phyloP scores from a whole-genome alignment of 345 rosid species.

The Rhodomyrtus tomentosa region DNA sequence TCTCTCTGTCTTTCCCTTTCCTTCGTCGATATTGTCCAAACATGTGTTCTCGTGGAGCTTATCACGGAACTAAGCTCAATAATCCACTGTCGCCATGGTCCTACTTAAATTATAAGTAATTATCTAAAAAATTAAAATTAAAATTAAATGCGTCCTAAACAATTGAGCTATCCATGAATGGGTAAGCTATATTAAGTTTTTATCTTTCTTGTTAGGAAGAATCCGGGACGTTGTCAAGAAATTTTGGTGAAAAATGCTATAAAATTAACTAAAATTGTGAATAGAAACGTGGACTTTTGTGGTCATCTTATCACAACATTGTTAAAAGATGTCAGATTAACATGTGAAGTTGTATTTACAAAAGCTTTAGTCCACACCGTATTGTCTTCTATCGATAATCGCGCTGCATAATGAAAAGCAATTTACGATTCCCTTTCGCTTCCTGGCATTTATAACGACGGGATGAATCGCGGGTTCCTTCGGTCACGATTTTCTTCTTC shows the following conservation, averaged over 20 bases:
- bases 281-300: background rate
- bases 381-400: rapidly evolving
- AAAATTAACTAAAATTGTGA: background rate
- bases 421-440: background rate
- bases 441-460: background rate
- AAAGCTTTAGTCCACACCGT: background rate
- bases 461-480: background rate
- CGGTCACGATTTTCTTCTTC: background rate
- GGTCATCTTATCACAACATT: background rate
- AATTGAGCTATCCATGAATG: no score
- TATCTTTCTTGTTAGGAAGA: background rate
- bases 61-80: background rate
- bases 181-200: background rate
- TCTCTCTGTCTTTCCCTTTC: background rate
- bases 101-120: no score
- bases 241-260: background rate
- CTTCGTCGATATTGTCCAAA: background rate
- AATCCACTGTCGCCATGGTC: no score
- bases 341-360: background rate
- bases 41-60: background rate
- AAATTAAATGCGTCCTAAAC: no score
- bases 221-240: background rate
- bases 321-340: background rate
- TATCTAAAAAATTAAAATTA: no score
- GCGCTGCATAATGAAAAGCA: background rate